These are phyloP conservation scores for Phoma sp. DNA, from an alignment of 2,329 filamentous ascomycete species.

Conservation along the genomic window DNA sequence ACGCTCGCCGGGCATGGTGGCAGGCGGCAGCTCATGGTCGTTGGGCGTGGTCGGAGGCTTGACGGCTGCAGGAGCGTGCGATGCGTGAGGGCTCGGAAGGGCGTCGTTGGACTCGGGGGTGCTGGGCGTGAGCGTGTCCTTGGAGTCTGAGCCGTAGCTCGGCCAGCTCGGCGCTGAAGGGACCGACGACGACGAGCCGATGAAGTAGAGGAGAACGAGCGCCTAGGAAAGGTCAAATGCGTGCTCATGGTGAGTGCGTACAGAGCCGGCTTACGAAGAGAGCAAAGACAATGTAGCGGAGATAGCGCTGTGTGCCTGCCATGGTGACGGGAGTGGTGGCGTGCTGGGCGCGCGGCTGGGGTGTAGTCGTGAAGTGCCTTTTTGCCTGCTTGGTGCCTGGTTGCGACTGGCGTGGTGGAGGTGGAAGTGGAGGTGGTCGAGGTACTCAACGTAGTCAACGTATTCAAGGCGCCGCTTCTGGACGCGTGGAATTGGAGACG, in stretches of 20 bases:
- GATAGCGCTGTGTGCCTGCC: slow-evolving; percentile 74
- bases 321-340: slow-evolving; percentile 60
- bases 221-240: slow-evolving; percentile 51
- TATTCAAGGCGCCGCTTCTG: background rate
- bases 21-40: slow-evolving; percentile 43
- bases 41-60: slow-evolving; percentile 44
- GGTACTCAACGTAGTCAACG: no score
- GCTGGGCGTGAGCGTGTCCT: slow-evolving; percentile 28
- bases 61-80: slow-evolving; percentile 13
- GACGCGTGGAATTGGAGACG: slow-evolving; percentile 5
- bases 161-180: slow-evolving; percentile 44
- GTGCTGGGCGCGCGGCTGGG: slow-evolving; percentile 22
- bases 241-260: background rate
- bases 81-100: slow-evolving; percentile 14
- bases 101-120: slow-evolving; percentile 21
- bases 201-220: slow-evolving; percentile 80
- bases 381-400: slow-evolving; percentile 15
- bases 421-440: slow-evolving; percentile 13
- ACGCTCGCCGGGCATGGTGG: slow-evolving; percentile 69
- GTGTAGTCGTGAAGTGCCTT: slow-evolving; percentile 4
- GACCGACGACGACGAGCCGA: slow-evolving; percentile 67
- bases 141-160: slow-evolving; percentile 24
- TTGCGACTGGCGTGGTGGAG: background rate
- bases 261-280: slow-evolving; percentile 69
- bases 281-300: slow-evolving; percentile 77